These are phyloP conservation scores for Casuarina equisetifolia DNA, from an alignment of 306 rosid genomes.

Conservation along the genomic window DNA sequence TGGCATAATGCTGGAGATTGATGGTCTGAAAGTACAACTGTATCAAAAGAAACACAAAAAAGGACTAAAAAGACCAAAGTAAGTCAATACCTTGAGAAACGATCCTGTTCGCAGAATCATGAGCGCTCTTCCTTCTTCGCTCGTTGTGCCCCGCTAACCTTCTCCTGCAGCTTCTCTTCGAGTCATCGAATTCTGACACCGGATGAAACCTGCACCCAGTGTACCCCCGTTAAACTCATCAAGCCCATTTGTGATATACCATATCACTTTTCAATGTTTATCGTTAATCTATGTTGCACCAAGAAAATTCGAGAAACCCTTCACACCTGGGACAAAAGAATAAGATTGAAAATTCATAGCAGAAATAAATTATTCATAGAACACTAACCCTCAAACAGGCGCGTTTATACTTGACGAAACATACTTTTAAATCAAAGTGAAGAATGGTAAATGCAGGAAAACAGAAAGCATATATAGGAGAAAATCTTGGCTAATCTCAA, in stretches of 20 bases:
- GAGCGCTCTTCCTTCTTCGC: conserved; percentile 87
- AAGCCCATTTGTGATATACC: neutral
- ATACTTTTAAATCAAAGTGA: no score
- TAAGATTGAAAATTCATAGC: no score
- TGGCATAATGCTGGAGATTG: neutral
- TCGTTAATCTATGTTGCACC: neutral
- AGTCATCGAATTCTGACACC: conserved; percentile 83
- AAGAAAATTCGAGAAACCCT: neutral
- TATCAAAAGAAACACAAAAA: neutral
- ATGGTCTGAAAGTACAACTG: neutral
- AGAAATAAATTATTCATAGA: no score
- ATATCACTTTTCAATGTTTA: no score
- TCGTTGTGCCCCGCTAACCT: conserved; percentile 97
- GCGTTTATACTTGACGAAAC: no score
- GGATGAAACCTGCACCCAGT: conserved; percentile 66
- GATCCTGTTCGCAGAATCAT: conserved; percentile 61
- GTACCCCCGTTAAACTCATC: neutral
- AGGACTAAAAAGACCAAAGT: neutral
- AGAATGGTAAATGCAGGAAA: no score
- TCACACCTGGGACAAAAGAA: neutral
- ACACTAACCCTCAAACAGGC: no score
- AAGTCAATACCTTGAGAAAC: conserved; percentile 46
- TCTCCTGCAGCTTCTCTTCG: conserved; percentile 92
- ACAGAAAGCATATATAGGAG: no score
- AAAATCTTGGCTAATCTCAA: no score